phyloP scores from a whole-genome alignment of 192 early-diverging fungal species.

The Obelidium mucronatum region DNA sequence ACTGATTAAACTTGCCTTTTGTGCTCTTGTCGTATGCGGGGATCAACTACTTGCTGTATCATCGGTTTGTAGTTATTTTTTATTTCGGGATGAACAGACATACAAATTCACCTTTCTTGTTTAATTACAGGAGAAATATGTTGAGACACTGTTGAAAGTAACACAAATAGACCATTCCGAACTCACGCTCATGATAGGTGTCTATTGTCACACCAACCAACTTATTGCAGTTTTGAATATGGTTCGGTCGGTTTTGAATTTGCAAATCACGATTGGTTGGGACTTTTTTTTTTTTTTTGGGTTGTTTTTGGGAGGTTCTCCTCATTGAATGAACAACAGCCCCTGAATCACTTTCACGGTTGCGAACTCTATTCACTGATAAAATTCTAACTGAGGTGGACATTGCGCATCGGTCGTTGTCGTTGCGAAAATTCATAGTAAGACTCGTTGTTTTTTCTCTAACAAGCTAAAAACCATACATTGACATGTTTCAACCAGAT shows the following conservation, averaged over 20 bases:
- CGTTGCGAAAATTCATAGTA: not conserved
- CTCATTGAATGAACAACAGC: not conserved
- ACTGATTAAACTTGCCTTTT: not conserved
- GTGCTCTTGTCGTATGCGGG: not conserved
- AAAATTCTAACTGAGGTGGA: conserved; percentile 21
- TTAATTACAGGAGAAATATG: conserved; percentile 21
- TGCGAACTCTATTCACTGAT: conserved; percentile 27
- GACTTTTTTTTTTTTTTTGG: not conserved
- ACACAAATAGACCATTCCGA: conserved; percentile 21
- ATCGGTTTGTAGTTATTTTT: not conserved
- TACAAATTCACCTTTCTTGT: not conserved
- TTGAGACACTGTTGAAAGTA: not conserved
- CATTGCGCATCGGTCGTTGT: conserved; percentile 30
- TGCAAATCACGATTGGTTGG: conserved; percentile 4
- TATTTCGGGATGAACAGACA: not conserved
- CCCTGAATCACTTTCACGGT: conserved; percentile 4
- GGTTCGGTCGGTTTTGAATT: conserved; percentile 8
- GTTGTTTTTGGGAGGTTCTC: not conserved
- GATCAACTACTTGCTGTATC: conserved; percentile 18
- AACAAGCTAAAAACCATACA: too few species aligned
- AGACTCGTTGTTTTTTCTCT: not conserved
- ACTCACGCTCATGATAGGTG: conserved; percentile 33
- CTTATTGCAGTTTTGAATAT: conserved; percentile 20
- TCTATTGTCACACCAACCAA: conserved; percentile 37
- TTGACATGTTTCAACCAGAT: too few species aligned